Base-by-base conservation (phyloP, 371 early-diverging fungal species). In the Mucor ambiguus region DNA sequence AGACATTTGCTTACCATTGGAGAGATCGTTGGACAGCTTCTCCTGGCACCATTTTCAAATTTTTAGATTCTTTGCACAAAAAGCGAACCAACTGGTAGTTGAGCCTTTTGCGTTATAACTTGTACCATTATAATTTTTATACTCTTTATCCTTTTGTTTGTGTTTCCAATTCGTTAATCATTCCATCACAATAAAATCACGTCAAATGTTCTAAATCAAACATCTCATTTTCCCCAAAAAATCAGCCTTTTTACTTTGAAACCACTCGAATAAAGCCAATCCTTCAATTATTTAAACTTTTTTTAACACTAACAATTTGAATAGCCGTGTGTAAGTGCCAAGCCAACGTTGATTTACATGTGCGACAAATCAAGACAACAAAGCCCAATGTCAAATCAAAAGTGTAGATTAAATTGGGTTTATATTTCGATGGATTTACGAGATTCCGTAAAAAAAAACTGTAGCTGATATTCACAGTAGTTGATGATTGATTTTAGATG, bases 1-100 rank as follows among this genome's bases (percentile, higher is more conserved):
- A 70, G 30, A 63, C 65, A 28, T 78, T 78, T 65, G 73, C 78
- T 22, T 78, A 73, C 55, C 78, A 75, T 43, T 78, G 75, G 75
- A 67, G 71, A 52, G 70, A 75, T 29, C 66, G 64, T 24, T 78
- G 75, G 78, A 58, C 63, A 33, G 57, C 70, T 30, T 18, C 28
- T 12, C 70, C 73, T 22, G 78, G 78, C 20, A 44, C 58, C 14
- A 59, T 78, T 7, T 78, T 68, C 57, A 66, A 69, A 26, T 71
- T 63, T 60, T 41, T 78, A 44, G 66, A 68, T 46, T 46, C 54
- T n/a, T n/a, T 62, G 8, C 68, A 72, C 38, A 61, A 24, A 12
- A 64, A 62, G 58, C 60, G 57, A 67, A 71, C 63, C 37, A 49
- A 63, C 32, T 71, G 71, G 71, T 71, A 67, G 58, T 26, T 8